Evolutionary conservation across 306 rosid species (phyloP).

Genomic region (Aeschynomene evenia): DNA sequence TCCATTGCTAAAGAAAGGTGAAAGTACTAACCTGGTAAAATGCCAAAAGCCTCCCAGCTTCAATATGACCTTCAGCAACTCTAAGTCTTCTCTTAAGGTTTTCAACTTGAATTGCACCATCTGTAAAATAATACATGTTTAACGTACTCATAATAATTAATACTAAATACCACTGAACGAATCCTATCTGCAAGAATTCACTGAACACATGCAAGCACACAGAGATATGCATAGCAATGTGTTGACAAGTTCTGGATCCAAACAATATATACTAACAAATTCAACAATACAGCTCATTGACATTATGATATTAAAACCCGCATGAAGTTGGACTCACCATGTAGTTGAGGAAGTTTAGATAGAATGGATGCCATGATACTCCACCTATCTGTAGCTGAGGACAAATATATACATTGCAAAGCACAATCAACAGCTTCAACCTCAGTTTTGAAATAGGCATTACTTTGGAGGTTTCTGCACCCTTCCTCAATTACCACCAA

Average conservation of each 20-base stretch:
- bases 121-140: conserved; percentile 45
- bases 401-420: conserved; percentile 86
- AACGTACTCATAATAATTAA: conserved; percentile 10
- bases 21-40: conserved; percentile 74
- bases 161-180: conserved; percentile 19
- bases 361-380: conserved; percentile 74
- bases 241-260: conserved; percentile 13
- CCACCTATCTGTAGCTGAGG: conserved; percentile 86
- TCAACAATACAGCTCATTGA: conserved; percentile 27
- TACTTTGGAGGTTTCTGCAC: conserved; percentile 61
- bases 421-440: conserved; percentile 85
- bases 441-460: conserved; percentile 60
- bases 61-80: conserved; percentile 88
- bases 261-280: conserved; percentile 18
- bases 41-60: conserved; percentile 92
- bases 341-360: conserved; percentile 77
- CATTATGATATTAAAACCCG: conserved; percentile 20
- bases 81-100: conserved; percentile 64
- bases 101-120: conserved; percentile 43
- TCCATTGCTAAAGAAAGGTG: not conserved
- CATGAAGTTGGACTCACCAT: conserved; percentile 55
- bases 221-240: conserved; percentile 6
- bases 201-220: not conserved
- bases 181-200: conserved; percentile 24
- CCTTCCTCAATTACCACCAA: conserved; percentile 78